phyloP scores from a whole-genome alignment of 176 grass and related monocot species.

The Carex parvula region DNA sequence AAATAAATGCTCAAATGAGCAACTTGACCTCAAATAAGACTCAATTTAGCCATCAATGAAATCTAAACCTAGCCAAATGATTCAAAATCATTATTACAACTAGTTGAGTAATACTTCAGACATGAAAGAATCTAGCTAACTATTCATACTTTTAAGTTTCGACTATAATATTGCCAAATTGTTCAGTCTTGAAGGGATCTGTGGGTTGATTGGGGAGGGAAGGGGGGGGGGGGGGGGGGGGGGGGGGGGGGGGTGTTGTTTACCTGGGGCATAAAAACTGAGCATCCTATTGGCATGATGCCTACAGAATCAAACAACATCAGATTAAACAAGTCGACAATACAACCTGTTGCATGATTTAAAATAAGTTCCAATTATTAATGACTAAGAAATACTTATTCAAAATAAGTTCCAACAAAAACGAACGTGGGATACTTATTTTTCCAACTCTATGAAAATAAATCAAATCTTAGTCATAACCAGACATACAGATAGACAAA shows the following conservation, averaged over 20 bases:
- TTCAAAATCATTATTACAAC: background rate
- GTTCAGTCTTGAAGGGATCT: background rate
- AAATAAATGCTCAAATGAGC: background rate
- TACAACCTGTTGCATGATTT: background rate
- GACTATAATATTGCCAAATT: conserved; percentile 14
- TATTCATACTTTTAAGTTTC: background rate
- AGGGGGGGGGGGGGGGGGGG: background rate
- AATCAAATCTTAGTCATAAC: background rate
- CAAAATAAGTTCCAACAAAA: background rate
- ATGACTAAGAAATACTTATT: background rate
- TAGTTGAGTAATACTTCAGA: background rate
- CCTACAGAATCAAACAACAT: conserved; percentile 52
- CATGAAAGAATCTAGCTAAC: background rate
- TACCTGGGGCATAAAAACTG: conserved; percentile 98
- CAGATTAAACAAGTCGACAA: conserved; percentile 12
- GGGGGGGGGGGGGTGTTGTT: background rate
- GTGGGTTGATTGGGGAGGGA: no score
- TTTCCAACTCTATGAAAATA: background rate
- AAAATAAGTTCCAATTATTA: background rate
- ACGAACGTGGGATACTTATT: background rate
- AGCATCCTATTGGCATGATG: conserved; percentile 98
- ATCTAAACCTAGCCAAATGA: background rate
- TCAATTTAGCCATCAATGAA: background rate
- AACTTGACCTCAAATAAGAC: background rate
- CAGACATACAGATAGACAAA: background rate